Base-by-base conservation (phyloP, 192 early-diverging fungal species). In the Mortierella hygrophila region DNA sequence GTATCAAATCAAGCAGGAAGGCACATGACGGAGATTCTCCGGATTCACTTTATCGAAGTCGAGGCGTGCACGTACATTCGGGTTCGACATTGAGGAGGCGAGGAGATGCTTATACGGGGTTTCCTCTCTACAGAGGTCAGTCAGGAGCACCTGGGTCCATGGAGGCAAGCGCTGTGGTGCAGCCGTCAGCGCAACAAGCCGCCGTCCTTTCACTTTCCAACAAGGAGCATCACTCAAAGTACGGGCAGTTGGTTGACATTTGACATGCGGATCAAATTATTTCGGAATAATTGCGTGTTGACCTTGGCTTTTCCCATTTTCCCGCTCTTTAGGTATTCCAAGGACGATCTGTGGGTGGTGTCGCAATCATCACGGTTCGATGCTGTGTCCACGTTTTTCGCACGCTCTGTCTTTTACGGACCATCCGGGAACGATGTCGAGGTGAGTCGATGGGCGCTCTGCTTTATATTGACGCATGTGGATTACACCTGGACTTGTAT, bases 311-410 rank as follows among this genome's bases (percentile, higher is more conserved):
- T 68, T 6, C 7, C 2, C 16, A 52, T 5, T 32, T 44, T 68
- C 49, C 13, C 13, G 65, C 1, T 21, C 21, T 0, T 7, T 47
- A 75, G 74, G 72, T 82, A 76, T 44, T 87, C 78, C 32, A 75
- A 81, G 77, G 91, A 92, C 70, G 91, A 92, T 68, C 74, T 92
- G 4, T 92, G 91, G 91, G 86, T 90, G 0, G 57, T 91, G 3
- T 92, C 91, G 0, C 89, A 82, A 10, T 74, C 77, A 0, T 75
- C 79, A 15, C 73, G 63, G 0, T 90, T 92, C 42, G 91, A 92
- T 41, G 49, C 91, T 18, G 71, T 71, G 35, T 75, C 76, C 5
- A 89, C 90, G 1, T 92, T 90, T 82, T 83, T 92, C 20, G 89
- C 80, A 6, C 81, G 89, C 16, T 91, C 90, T 42, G 80, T 85